These are phyloP conservation scores for Ormosia semicastrata DNA, from an alignment of 306 rosid genomes.

Conservation along the genomic window DNA sequence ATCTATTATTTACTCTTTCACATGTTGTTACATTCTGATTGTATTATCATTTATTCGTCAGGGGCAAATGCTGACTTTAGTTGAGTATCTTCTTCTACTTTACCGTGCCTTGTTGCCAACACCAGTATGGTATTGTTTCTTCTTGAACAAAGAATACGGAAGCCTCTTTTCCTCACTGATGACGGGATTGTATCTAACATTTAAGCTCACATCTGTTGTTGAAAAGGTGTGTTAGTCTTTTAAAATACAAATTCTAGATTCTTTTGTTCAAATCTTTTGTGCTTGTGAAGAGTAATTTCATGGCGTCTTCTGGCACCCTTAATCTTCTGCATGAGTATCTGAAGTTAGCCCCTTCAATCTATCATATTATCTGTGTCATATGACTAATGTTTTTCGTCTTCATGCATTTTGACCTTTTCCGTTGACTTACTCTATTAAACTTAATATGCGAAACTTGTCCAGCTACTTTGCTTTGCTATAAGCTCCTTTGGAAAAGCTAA, in stretches of 20 bases:
- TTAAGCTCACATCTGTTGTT: slow-evolving; percentile 93
- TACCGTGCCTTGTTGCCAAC: slow-evolving; percentile 97
- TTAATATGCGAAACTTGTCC: not conserved
- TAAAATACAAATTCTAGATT: not conserved
- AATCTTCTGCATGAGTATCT: not conserved
- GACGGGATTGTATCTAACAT: slow-evolving; percentile 94
- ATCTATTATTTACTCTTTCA: not conserved
- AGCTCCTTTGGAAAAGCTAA: not conserved
- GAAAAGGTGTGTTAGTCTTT: slow-evolving; percentile 67
- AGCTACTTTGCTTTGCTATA: not conserved
- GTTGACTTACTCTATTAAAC: not conserved
- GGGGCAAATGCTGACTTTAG: slow-evolving; percentile 96
- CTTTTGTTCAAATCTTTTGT: not conserved
- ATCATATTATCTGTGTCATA: not conserved
- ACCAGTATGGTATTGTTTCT: slow-evolving; percentile 98
- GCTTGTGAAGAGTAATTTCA: not conserved
- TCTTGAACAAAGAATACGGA: slow-evolving; percentile 96
- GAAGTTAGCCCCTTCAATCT: not conserved
- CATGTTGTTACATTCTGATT: slow-evolving; percentile 26
- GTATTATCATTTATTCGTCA: slow-evolving; percentile 34
- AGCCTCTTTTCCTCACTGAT: slow-evolving; percentile 91
- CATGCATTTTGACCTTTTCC: not conserved
- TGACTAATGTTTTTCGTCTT: not conserved
- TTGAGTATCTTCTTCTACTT: slow-evolving; percentile 82
- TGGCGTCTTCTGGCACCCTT: not conserved